A percentile compares a stretch with the other conserved stretches of the same genome.
These are phyloP conservation scores for Penicillium brasilianum DNA, from an alignment of 2,329 filamentous ascomycete genomes.

Conservation along the genomic window DNA sequence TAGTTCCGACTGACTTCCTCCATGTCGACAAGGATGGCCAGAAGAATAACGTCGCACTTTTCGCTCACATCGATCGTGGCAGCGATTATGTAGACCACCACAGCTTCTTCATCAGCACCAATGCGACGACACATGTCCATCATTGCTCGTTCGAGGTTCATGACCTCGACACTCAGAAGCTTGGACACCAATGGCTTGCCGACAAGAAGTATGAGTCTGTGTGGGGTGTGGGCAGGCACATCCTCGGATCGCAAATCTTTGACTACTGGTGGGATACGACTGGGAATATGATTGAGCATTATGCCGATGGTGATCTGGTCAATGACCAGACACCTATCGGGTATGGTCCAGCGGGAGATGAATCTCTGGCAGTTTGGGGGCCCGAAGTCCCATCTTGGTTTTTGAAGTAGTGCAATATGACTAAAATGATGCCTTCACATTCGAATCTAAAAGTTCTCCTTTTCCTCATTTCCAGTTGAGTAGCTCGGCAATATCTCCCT, in stretches of 20 bases:
- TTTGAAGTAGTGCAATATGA: constrained; percentile 29
- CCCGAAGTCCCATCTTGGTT: constrained; percentile 42
- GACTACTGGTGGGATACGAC: constrained; percentile 58
- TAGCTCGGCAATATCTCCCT: background rate
- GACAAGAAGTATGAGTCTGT: constrained; percentile 52
- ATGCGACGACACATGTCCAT: constrained; percentile 51
- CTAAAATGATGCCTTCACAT: background rate
- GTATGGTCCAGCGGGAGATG: constrained; percentile 39
- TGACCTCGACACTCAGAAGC: constrained; percentile 57
- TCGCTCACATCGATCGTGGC: constrained; percentile 58
- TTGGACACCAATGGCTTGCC: constrained; percentile 59
- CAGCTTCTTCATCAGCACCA: constrained; percentile 54
- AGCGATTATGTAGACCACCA: constrained; percentile 57
- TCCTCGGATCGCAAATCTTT: constrained; percentile 58
- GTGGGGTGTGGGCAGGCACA: constrained; percentile 59
- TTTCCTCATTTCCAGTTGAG: background rate
- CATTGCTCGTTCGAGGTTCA: constrained; percentile 59
- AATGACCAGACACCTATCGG: constrained; percentile 47
- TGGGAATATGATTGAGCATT: constrained; percentile 45
- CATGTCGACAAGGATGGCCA: constrained; percentile 27
- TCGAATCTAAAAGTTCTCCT: background rate
- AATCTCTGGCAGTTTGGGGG: constrained; percentile 44
- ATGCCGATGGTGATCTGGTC: constrained; percentile 59
- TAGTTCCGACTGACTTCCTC: constrained; percentile 40
- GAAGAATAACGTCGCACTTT: constrained; percentile 46